Evolutionary conservation across 345 rosid species (phyloP).

Genomic region (Acer negundo): DNA sequence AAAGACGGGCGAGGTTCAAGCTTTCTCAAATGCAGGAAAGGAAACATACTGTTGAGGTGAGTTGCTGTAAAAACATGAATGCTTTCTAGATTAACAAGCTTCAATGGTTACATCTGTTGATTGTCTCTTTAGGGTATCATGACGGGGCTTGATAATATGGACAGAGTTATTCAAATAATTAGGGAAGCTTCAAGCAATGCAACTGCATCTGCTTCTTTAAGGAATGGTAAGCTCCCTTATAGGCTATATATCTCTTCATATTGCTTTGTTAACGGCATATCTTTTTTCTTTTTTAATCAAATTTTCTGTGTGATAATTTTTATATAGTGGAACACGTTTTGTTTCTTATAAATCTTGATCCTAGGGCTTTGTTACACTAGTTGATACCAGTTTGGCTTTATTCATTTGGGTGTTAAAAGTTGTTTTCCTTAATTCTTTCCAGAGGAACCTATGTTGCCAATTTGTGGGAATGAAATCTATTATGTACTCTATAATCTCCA

Average conservation of each 20-base stretch:
- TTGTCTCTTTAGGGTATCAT: slow-evolving; percentile 64
- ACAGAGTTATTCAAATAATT: slow-evolving; percentile 62
- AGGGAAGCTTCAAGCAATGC: slow-evolving; percentile 66
- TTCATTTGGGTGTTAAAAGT: background rate
- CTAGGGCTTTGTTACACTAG: background rate
- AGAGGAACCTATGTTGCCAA: background rate
- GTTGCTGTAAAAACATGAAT: slow-evolving; percentile 10
- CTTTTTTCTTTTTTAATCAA: background rate
- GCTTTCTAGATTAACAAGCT: background rate
- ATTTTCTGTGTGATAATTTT: background rate
- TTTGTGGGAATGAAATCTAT: background rate
- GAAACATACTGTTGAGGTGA: slow-evolving; percentile 89
- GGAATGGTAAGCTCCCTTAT: slow-evolving; percentile 44
- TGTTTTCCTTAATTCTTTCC: background rate
- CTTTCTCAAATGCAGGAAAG: slow-evolving; percentile 82
- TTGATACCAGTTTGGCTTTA: background rate
- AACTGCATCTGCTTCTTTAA: slow-evolving; percentile 65
- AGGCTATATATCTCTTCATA: background rate
- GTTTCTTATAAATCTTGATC: background rate
- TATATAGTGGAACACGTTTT: background rate
- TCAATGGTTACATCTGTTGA: slow-evolving; percentile 13
- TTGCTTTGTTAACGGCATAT: background rate
- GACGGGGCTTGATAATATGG: slow-evolving; percentile 82
- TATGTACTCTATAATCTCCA: too few species aligned
- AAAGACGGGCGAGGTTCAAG: slow-evolving; percentile 85